Evolutionary conservation across 208 protist species (phyloP).

Genomic region (Vickermania spadyakhi): DNA sequence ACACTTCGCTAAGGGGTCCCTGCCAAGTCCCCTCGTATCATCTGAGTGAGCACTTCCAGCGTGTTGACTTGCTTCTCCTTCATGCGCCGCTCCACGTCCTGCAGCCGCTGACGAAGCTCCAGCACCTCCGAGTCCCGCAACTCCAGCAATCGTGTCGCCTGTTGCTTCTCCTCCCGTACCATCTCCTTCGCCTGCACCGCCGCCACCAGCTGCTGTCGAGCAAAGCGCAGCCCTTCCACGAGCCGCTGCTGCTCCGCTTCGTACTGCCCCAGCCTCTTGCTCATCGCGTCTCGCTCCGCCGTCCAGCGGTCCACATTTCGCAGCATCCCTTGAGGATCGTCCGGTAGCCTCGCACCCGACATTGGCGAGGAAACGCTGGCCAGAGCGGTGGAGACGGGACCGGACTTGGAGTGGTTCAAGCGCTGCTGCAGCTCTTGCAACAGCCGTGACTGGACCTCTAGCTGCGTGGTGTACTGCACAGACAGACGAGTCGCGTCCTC

Average conservation of each 20-base stretch:
- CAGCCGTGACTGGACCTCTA: background rate
- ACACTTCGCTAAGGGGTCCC: too few relatives aligned
- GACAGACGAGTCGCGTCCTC: constrained; percentile 9
- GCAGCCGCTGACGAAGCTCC: constrained; percentile 10
- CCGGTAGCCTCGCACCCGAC: too few relatives aligned
- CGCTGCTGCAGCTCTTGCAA: constrained; percentile 15
- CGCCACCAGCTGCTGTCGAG: background rate
- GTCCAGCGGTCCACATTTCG: background rate
- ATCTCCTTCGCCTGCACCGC: background rate
- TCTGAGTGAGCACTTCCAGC: constrained; percentile 35
- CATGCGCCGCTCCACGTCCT: constrained; percentile 21
- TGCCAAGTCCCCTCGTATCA: constrained; percentile 18
- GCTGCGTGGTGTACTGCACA: background rate
- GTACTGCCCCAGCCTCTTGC: background rate
- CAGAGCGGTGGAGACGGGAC: background rate
- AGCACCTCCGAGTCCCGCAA: constrained; percentile 16
- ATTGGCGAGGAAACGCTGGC: background rate
- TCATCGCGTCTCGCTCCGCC: background rate
- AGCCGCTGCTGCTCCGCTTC: background rate
- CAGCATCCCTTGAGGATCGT: too few relatives aligned
- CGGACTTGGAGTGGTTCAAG: constrained; percentile 3
- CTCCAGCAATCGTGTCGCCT: constrained; percentile 8
- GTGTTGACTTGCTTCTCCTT: constrained; percentile 36
- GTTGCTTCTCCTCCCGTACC: background rate
- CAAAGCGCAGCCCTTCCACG: background rate